These are phyloP conservation scores for Botrytis hyacinthi DNA, from an alignment of 2,329 filamentous ascomycete species.

Conservation along the genomic window DNA sequence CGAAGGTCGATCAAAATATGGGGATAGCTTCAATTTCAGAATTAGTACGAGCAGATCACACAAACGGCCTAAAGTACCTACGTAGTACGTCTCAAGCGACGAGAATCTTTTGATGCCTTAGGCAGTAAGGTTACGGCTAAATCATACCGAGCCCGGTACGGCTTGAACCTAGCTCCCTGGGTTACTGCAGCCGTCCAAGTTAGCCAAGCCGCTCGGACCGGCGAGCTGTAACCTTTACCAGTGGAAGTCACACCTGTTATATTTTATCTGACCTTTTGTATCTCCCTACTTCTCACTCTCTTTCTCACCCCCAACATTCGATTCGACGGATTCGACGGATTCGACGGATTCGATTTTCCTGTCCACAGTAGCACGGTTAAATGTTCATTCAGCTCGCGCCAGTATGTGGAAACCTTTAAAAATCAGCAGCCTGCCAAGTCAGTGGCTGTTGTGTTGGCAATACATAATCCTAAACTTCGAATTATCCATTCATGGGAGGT, in stretches of 20 bases:
- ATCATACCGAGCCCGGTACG: not conserved
- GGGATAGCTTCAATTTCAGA: not conserved
- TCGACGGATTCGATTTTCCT: not conserved
- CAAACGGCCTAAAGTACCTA: not conserved
- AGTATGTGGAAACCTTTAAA: not conserved
- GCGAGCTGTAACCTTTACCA: not conserved
- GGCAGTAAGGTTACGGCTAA: not conserved
- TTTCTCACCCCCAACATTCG: not conserved
- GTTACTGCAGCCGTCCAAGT: not conserved
- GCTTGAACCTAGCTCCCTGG: too few species aligned
- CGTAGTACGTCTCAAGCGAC: not conserved
- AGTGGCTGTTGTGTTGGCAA: not conserved
- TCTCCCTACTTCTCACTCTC: not conserved
- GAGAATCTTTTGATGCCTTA: not conserved
- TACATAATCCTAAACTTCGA: not conserved
- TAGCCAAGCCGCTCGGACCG: not conserved
- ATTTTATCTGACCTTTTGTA: not conserved
- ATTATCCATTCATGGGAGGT: not conserved
- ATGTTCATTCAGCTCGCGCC: not conserved
- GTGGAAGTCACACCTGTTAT: not conserved
- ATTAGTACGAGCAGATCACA: not conserved
- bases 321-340: not conserved
- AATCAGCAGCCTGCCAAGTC: not conserved
- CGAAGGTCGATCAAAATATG: not conserved
- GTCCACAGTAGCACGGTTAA: not conserved